Evolutionary conservation across 257 asterid genomes (phyloP).

Genomic region (Solanum peruvianum): DNA sequence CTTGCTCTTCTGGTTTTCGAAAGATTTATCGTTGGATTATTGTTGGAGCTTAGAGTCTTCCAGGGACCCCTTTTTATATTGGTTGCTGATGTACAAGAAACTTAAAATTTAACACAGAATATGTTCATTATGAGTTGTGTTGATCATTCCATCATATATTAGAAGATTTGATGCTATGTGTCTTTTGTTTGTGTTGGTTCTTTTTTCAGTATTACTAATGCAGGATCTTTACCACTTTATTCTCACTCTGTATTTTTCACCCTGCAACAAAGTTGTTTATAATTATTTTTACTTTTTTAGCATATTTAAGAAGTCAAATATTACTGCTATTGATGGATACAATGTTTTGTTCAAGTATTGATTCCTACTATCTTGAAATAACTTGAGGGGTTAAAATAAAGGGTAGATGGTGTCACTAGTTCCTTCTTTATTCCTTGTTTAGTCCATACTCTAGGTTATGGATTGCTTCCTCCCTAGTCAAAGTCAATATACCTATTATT

Average conservation of each 20-base stretch:
- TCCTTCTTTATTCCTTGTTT: not conserved
- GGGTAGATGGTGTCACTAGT: not conserved
- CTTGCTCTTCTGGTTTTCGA: not conserved
- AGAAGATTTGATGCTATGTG: not conserved
- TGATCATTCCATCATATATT: not conserved
- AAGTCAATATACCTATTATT: not conserved
- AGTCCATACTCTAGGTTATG: not conserved
- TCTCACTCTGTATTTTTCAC: not conserved
- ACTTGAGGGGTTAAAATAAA: not conserved
- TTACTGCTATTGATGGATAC: not conserved
- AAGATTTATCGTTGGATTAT: constrained; percentile 1
- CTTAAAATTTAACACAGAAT: constrained; percentile 3
- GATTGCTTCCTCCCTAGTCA: not conserved
- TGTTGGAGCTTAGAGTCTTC: not conserved
- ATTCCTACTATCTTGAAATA: not conserved
- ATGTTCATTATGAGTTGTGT: constrained; percentile 12
- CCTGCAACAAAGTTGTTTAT: not conserved
- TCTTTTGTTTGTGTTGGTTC: not conserved
- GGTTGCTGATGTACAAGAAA: not conserved
- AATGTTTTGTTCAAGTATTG: not conserved
- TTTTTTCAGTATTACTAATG: not conserved
- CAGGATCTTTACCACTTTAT: not conserved
- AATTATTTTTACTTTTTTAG: not conserved
- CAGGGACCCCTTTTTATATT: constrained; percentile 9
- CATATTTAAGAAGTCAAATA: not conserved